phyloP scores from a whole-genome alignment of 2,329 filamentous ascomycete genomes.

The Chaetomium olivaceum region DNA sequence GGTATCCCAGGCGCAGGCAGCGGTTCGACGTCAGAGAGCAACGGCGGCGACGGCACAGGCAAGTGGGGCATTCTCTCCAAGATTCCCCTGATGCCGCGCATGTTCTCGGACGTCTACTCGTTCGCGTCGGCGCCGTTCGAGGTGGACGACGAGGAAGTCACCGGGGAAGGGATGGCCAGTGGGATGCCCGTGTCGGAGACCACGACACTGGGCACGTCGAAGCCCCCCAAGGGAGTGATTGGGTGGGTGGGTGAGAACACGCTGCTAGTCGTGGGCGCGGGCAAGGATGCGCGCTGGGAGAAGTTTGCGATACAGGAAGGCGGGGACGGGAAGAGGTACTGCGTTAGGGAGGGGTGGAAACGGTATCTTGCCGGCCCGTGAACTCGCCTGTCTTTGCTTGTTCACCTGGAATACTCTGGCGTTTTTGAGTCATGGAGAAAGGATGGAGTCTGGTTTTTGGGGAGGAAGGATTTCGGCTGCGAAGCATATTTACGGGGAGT shows the following conservation, averaged over 20 bases:
- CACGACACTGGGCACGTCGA: slow-evolving; percentile 51
- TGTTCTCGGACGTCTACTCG: slow-evolving; percentile 89
- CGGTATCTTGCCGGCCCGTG: slow-evolving; percentile 47
- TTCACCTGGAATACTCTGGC: not conserved
- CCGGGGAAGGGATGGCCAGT: slow-evolving; percentile 41
- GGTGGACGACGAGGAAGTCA: slow-evolving; percentile 66
- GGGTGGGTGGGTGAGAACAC: slow-evolving; percentile 79
- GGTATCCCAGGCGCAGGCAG: not conserved
- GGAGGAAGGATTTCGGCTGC: not conserved
- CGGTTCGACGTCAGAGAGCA: not conserved
- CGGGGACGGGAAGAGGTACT: slow-evolving; percentile 65
- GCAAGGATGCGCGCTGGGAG: slow-evolving; percentile 82
- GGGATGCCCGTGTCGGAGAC: slow-evolving; percentile 46
- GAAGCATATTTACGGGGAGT: not conserved
- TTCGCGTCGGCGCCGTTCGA: slow-evolving; percentile 80
- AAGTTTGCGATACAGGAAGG: slow-evolving; percentile 73
- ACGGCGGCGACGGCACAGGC: slow-evolving; percentile 56
- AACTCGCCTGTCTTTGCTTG: not conserved
- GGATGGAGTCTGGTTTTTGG: not conserved
- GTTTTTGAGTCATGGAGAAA: not conserved
- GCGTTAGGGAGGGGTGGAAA: slow-evolving; percentile 78
- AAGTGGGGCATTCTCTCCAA: slow-evolving; percentile 87
- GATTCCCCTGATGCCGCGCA: slow-evolving; percentile 78
- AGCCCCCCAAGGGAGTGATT: slow-evolving; percentile 77
- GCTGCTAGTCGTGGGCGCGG: slow-evolving; percentile 75